Percentiles rank a stretch among this genome's conserved stretches.
Evolutionary conservation across 176 grass and related monocot species (phyloP).

Genomic region (Carex kokanica): DNA sequence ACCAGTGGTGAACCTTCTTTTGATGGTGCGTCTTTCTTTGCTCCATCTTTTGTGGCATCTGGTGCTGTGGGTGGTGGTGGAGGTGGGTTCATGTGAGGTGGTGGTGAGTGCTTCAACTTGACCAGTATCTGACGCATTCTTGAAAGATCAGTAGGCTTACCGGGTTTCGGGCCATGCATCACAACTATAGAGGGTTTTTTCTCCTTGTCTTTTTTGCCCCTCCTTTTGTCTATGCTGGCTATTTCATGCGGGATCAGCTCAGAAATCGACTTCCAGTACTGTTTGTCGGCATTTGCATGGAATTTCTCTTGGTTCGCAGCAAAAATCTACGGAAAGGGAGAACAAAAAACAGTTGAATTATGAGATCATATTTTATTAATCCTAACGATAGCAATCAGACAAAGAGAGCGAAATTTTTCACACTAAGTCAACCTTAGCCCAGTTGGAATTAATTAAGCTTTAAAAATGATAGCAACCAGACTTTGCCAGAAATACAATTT

Average conservation of each 20-base stretch:
- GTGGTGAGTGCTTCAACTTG: constrained; percentile 79
- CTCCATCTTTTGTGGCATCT: constrained; percentile 24
- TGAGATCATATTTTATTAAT: background rate
- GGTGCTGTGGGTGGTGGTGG: constrained; percentile 38
- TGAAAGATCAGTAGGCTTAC: constrained; percentile 84
- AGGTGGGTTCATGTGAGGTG: constrained; percentile 69
- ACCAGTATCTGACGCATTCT: constrained; percentile 81
- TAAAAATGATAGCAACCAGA: constrained; percentile 1
- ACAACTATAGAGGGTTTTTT: constrained; percentile 79
- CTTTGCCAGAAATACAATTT: background rate
- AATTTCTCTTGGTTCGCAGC: constrained; percentile 70
- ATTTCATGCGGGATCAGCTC: constrained; percentile 94
- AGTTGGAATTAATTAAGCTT: background rate
- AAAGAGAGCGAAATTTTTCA: background rate
- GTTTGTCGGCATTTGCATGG: constrained; percentile 66
- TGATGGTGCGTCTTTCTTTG: constrained; percentile 23
- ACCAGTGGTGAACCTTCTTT: constrained; percentile 18
- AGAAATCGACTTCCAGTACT: constrained; percentile 91
- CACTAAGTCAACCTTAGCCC: background rate
- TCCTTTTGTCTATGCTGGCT: constrained; percentile 64
- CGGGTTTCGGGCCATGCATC: constrained; percentile 78
- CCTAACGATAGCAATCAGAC: background rate
- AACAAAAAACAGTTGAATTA: background rate
- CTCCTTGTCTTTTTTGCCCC: constrained; percentile 83
- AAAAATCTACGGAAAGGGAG: constrained; percentile 42